Conservation (phyloP, 192 early-diverging fungal species). For the Spizellomyces punctatus region DNA sequence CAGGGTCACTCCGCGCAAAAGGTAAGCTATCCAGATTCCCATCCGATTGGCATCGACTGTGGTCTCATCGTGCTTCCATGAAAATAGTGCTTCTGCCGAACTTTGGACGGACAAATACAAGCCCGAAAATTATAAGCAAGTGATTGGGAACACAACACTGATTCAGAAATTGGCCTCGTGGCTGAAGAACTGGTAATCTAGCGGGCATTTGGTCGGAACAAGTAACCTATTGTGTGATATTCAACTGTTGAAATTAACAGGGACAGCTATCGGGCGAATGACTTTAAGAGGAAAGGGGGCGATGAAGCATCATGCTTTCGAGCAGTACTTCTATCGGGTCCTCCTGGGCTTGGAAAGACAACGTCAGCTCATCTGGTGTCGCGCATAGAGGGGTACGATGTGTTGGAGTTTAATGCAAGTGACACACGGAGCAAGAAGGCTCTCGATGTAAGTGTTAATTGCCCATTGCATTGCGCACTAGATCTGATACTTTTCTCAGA, state of each 20-base stretch:
- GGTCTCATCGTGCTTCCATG: too few species aligned
- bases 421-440: slow-evolving; percentile 89
- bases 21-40: slow-evolving; percentile 4
- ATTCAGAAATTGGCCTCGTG: slow-evolving; percentile 73
- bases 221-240: too few species aligned
- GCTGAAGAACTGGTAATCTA: slow-evolving; percentile 72
- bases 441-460: slow-evolving; percentile 59
- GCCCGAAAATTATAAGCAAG: slow-evolving; percentile 74
- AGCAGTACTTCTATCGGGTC: slow-evolving; percentile 87
- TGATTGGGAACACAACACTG: slow-evolving; percentile 83
- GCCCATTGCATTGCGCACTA: not conserved
- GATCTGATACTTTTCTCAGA: slow-evolving; percentile 28
- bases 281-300: slow-evolving; percentile 57
- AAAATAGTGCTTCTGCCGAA: slow-evolving; percentile 8
- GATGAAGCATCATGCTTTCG: slow-evolving; percentile 56
- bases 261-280: slow-evolving; percentile 46
- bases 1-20: not conserved
- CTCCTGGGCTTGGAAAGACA: slow-evolving; percentile 98
- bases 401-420: slow-evolving; percentile 96
- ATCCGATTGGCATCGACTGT: too few species aligned
- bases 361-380: slow-evolving; percentile 92
- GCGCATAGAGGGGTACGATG: slow-evolving; percentile 74
- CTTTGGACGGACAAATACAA: slow-evolving; percentile 97
- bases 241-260: slow-evolving; percentile 24
- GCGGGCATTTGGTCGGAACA: not conserved